Evolutionary conservation across 108 stramenopile species (phyloP), one percentile per base, ranked within the genome.

Genomic region (Aurantiochytrium sp.): DNA sequence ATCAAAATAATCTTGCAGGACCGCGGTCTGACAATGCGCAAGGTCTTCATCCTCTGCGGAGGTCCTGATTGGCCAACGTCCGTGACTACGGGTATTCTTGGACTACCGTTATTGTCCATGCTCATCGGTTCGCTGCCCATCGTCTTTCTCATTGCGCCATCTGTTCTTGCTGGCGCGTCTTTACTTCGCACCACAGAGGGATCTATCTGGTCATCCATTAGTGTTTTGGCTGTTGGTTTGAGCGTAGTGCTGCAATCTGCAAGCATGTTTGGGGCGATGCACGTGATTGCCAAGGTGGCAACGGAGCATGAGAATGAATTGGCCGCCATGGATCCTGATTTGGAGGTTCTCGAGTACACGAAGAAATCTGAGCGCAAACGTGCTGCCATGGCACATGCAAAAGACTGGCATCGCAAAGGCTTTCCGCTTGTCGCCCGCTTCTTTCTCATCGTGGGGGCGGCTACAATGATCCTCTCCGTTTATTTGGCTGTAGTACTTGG

Each of bases 31-130:
- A 53, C 18, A 45, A 6, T 12, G 51, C 45, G 76, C 76, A 83
- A 83, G 28, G 76, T 94, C 21, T 73, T 92, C n/a, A 93, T 95
- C 25, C 88, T 95, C 58, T 89, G 93, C 88, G 95, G 95, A 8
- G 95, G 95, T 6, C 95, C 95, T 21, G 94, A 92, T 72, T 94
- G 92, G 90, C 93, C 93, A 60, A 94, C 94, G n/a, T 91, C 90
- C 29, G 95, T 95, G 42, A 49, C 94, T 25, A 94, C 94, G 69
- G 95, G 95, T 42, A 93, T 95, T 58, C 92, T 95, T 91, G 72
- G 90, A 16, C 89, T 95, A 29, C 72, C 89, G 16, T 64, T 95
- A 5, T 58, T 89, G 43, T 94, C 92, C 59, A 94, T 94, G 69
- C 89, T 95, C 58, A 4, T 95, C 19, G 95, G 95, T 6, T 94